A percentile compares a stretch with the other conserved stretches of the same genome.
Evolutionary conservation across 768 basidiomycete genomes (phyloP).

Genomic region (Termitomyces sp.): DNA sequence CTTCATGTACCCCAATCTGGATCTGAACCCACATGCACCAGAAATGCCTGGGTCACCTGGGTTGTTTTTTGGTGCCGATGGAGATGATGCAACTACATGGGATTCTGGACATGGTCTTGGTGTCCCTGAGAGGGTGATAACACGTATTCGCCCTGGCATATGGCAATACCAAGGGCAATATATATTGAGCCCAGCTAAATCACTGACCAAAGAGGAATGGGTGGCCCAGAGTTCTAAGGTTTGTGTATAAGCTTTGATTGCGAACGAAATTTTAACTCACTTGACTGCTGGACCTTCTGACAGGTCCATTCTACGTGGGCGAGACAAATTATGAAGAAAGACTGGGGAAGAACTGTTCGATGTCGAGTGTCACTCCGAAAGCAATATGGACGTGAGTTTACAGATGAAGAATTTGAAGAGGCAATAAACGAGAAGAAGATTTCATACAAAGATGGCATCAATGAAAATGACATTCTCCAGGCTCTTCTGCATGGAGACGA

Average conservation of each 20-base stretch:
- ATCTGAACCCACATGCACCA: conserved; percentile 27
- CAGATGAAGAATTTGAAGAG: conserved; percentile 22
- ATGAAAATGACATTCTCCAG: conserved; percentile 23
- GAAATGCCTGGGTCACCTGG: conserved; percentile 30
- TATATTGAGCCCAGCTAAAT: conserved; percentile 32
- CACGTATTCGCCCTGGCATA: not conserved
- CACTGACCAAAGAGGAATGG: conserved; percentile 31
- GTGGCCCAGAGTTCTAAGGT: not conserved
- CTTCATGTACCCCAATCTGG: conserved; percentile 28
- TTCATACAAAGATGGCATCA: conserved; percentile 16
- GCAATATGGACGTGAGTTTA: conserved; percentile 23
- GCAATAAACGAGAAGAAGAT: not conserved
- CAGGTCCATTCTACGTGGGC: conserved; percentile 24
- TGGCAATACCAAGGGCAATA: conserved; percentile 39
- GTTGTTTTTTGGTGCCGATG: conserved; percentile 14
- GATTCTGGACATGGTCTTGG: not conserved
- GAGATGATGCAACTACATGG: not conserved
- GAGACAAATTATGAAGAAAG: conserved; percentile 19
- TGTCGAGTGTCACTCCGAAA: conserved; percentile 29
- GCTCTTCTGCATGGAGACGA: conserved; percentile 31
- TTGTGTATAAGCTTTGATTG: not conserved
- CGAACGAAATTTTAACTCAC: no score
- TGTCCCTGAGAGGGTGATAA: not conserved
- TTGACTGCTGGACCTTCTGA: not conserved
- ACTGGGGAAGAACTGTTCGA: conserved; percentile 26